These are phyloP conservation scores for Coemansia sp. DNA, from an alignment of 192 early-diverging fungal species.

Conservation along the genomic window DNA sequence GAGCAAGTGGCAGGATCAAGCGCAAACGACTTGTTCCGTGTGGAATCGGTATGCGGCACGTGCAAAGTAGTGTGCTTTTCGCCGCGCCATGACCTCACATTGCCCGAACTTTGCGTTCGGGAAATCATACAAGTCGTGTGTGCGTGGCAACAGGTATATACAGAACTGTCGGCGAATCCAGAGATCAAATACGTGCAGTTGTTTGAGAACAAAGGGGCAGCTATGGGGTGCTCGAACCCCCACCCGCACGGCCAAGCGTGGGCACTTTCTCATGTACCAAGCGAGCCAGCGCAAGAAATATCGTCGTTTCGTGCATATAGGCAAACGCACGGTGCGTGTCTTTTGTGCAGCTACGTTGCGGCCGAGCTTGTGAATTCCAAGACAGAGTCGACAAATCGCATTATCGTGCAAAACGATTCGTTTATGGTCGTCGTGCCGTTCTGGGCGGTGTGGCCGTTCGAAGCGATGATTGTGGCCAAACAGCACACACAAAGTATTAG, in stretches of 20 bases:
- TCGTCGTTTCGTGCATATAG: conserved; percentile 62
- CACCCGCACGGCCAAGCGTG: conserved; percentile 96
- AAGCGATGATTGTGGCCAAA: conserved; percentile 81
- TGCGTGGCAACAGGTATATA: conserved; percentile 70
- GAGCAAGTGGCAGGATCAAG: conserved; percentile 22
- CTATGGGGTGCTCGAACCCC: conserved; percentile 97
- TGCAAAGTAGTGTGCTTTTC: conserved; percentile 95
- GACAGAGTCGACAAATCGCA: conserved; percentile 47
- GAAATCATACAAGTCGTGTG: conserved; percentile 70
- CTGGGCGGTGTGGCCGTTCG: conserved; percentile 98
- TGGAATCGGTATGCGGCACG: conserved; percentile 67
- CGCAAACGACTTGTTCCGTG: conserved; percentile 53
- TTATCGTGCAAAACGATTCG: conserved; percentile 77
- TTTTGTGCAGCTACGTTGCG: conserved; percentile 80
- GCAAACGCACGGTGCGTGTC: conserved; percentile 57
- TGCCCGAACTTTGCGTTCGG: conserved; percentile 76
- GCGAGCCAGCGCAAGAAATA: conserved; percentile 77
- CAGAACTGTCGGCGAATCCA: conserved; percentile 52
- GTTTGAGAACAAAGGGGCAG: conserved; percentile 96
- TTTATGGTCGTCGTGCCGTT: conserved; percentile 89
- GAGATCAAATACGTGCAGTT: conserved; percentile 83
- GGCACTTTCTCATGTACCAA: conserved; percentile 82
- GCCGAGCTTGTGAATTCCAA: conserved; percentile 41
- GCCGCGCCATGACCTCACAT: conserved; percentile 81
- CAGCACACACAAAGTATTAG: conserved; percentile 60